phyloP scores from a whole-genome alignment of 352 stramenopile species.

The Phytophthora podocarpi region DNA sequence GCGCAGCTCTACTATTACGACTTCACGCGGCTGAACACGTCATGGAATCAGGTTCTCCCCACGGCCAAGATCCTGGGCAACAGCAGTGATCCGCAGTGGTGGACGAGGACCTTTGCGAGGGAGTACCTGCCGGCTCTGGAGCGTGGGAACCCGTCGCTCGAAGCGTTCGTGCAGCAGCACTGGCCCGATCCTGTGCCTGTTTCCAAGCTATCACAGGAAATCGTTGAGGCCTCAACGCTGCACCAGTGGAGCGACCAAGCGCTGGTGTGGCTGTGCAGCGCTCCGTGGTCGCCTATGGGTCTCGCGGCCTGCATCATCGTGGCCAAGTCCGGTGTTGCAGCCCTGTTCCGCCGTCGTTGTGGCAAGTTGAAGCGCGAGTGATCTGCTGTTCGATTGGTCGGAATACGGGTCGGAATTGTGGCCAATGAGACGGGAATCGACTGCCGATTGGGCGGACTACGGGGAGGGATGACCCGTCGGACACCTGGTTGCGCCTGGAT shows the following conservation, averaged over 20 bases:
- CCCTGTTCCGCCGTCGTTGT: constrained; percentile 1
- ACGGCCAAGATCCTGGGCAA: constrained; percentile 37
- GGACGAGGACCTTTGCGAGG: constrained; percentile 40
- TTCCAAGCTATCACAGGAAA: neutral
- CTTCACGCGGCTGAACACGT: constrained; percentile 76
- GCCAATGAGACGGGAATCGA: constrained; percentile 8
- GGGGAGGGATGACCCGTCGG: constrained; percentile 21
- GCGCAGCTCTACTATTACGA: constrained; percentile 87
- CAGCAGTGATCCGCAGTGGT: constrained; percentile 42
- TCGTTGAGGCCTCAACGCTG: neutral
- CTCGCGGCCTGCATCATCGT: constrained; percentile 9
- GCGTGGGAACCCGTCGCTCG: constrained; percentile 48
- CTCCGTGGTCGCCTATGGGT: constrained; percentile 24
- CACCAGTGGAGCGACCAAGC: constrained; percentile 1
- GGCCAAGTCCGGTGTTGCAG: constrained; percentile 21
- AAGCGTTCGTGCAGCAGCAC: constrained; percentile 49
- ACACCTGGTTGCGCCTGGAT: neutral
- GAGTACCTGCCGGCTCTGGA: constrained; percentile 56
- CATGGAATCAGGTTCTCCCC: constrained; percentile 54
- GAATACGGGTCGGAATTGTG: constrained; percentile 1
- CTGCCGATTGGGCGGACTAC: constrained; percentile 21
- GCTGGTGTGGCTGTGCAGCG: constrained; percentile 18
- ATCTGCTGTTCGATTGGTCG: constrained; percentile 23
- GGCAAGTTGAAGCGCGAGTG: constrained; percentile 31
- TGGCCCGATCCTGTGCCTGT: constrained; percentile 12